Evolutionary conservation across 2,329 filamentous ascomycete genomes (phyloP), one percentile per base, ranked within the genome.

Genomic region (Gliomastix tumulicola): DNA sequence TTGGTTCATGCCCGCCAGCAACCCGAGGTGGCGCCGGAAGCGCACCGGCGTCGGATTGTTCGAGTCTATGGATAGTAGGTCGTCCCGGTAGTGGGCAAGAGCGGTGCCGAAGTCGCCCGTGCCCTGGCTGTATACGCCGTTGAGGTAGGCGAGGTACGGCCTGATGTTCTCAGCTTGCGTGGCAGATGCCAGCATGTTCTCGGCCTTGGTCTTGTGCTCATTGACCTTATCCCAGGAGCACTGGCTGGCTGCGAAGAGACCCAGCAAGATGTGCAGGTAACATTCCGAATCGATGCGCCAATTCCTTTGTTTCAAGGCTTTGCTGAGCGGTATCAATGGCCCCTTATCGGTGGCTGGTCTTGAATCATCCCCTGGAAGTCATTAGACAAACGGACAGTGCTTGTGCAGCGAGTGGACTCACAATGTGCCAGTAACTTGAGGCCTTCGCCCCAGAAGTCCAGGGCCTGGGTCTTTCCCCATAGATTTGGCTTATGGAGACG

Each of bases 81-180:
- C 62, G 28, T 78, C 71, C 41, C 75, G 70, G 57, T 86, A 95
- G 9, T 82, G 70, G 4, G 65, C 48, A 12, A 88, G 62, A 4
- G 90, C 88, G 3, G 65, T 62, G n/a, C 75, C 64, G 2, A 92
- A 68, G 44, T 88, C 71, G 13, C 88, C 88, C 6, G 72, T 81
- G 15, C 82, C 85, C 62, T 96, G 90, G 36, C 79, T 68, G 47
- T 88, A 83, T 7, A 85, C 74, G 1, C 84, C 89, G 1, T 72
- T 68, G 15, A 95, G 75, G 56, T 96, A 96, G 30, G 32, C 21
- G 17, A 76, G 63, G 7, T 76, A 68, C 31, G 85, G 67, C 22
- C 77, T 32, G 21, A 49, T 49, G 16, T 63, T 40, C 3, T 66
- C 66, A 44, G 51, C 63, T 53, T 63, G 66, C 42, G 49, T 62